Evolutionary conservation across 78 protist species (phyloP).

Genomic region (Dictyostelium purpureum): DNA sequence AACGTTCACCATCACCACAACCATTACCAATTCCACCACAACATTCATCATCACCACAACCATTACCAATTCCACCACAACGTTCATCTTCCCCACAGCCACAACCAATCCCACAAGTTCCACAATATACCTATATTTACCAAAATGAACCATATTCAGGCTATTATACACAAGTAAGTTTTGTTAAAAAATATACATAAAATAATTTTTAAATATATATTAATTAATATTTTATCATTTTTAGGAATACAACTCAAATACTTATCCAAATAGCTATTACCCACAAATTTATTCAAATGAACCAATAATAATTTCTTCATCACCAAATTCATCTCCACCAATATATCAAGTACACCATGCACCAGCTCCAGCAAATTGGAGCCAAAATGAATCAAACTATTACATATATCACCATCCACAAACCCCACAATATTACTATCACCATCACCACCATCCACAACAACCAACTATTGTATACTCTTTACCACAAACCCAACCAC

Average conservation of each 20-base stretch:
- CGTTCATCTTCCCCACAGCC: background rate
- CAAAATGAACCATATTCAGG: background rate
- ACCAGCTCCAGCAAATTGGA: background rate
- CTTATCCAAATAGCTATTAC: background rate
- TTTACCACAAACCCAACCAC: background rate
- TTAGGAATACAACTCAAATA: background rate
- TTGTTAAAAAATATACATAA: background rate
- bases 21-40: background rate
- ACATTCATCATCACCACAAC: background rate
- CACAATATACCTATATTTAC: conserved; percentile 2
- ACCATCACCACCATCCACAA: background rate
- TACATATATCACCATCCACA: background rate
- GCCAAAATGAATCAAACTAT: background rate
- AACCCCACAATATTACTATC: background rate
- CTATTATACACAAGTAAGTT: background rate
- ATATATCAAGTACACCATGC: background rate
- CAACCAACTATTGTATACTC: background rate
- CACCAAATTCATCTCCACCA: background rate
- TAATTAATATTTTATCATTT: background rate
- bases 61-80: background rate
- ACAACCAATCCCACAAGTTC: background rate
- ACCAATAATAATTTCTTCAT: background rate
- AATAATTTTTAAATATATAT: background rate
- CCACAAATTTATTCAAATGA: background rate
- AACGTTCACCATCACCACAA: conserved; percentile 15